These are phyloP conservation scores for Penicillium alfredii DNA, from an alignment of 495 filamentous ascomycete genomes.

Conservation along the genomic window DNA sequence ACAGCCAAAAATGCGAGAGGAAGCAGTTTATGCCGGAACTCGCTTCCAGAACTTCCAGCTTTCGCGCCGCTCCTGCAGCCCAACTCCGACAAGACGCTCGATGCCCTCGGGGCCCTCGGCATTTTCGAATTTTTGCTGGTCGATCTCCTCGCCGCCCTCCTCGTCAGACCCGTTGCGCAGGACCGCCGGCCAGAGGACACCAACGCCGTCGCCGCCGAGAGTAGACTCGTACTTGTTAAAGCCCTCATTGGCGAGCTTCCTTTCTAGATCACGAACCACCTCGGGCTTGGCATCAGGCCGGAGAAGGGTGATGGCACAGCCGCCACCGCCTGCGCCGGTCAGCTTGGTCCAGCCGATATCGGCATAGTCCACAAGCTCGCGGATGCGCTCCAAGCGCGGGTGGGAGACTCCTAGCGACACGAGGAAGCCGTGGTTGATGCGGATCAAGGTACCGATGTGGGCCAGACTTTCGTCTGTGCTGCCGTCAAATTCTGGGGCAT, in stretches of 20 bases:
- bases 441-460: slow-evolving; percentile 77
- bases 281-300: slow-evolving; percentile 53
- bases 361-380: slow-evolving; percentile 82
- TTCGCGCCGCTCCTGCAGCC: slow-evolving; percentile 62
- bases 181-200: slow-evolving; percentile 86
- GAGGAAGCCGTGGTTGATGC: slow-evolving; percentile 87
- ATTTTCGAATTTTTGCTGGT: slow-evolving; percentile 82
- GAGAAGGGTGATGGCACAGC: slow-evolving; percentile 87
- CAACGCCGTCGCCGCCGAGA: slow-evolving; percentile 85
- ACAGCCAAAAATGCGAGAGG: neutral
- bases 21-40: slow-evolving; percentile 11
- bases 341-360: slow-evolving; percentile 97
- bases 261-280: slow-evolving; percentile 54
- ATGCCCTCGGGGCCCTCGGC: slow-evolving; percentile 77
- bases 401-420: slow-evolving; percentile 88
- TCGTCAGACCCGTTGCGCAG: slow-evolving; percentile 66
- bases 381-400: slow-evolving; percentile 83
- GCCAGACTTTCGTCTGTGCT: slow-evolving; percentile 52
- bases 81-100: slow-evolving; percentile 57
- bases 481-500: slow-evolving; percentile 54
- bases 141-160: slow-evolving; percentile 82
- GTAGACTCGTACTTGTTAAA: slow-evolving; percentile 83
- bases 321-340: slow-evolving; percentile 90
- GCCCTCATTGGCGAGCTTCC: slow-evolving; percentile 63
- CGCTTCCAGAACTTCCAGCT: slow-evolving; percentile 94